A percentile compares a stretch with the other conserved stretches of the same genome.
Evolutionary conservation across 2,329 filamentous ascomycete genomes (phyloP).

Genomic region (Aspergillus puulaauensis): DNA sequence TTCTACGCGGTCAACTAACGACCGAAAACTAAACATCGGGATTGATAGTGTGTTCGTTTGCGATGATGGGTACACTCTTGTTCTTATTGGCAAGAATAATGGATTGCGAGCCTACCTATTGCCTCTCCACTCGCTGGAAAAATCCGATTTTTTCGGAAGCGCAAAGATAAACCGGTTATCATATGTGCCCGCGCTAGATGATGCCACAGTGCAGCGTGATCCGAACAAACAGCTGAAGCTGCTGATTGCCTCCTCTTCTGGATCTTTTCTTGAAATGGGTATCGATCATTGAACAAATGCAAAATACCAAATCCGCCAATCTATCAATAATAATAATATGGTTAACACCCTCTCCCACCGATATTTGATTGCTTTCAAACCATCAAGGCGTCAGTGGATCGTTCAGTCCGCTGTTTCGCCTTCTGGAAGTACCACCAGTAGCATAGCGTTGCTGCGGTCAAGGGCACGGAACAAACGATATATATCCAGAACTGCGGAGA

Average conservation of each 20-base stretch:
- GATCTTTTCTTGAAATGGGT: background rate
- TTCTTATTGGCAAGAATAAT: slow-evolving; percentile 3
- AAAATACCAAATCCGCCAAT: background rate
- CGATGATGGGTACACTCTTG: background rate
- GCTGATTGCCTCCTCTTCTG: slow-evolving; percentile 2
- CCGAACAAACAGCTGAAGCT: background rate
- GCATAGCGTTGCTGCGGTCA: slow-evolving; percentile 34
- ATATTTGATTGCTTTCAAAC: background rate
- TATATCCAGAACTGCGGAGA: slow-evolving; percentile 44
- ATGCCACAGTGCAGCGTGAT: background rate
- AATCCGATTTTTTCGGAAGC: background rate
- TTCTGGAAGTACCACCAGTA: slow-evolving; percentile 19
- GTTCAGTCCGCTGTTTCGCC: slow-evolving; percentile 3
- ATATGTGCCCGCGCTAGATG: slow-evolving; percentile 2
- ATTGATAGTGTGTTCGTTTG: slow-evolving; percentile 5
- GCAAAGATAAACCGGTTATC: slow-evolving; percentile 4
- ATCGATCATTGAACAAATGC: background rate
- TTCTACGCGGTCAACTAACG: background rate
- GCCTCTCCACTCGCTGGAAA: background rate
- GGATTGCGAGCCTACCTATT: slow-evolving; percentile 5
- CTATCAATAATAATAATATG: background rate
- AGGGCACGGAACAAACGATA: slow-evolving; percentile 26
- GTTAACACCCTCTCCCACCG: background rate
- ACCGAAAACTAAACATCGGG: background rate
- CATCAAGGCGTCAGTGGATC: background rate